Evolutionary conservation across 2,329 filamentous ascomycete genomes (phyloP), one percentile per base, ranked within the genome.

Genomic region (Cytospora schulzeri): DNA sequence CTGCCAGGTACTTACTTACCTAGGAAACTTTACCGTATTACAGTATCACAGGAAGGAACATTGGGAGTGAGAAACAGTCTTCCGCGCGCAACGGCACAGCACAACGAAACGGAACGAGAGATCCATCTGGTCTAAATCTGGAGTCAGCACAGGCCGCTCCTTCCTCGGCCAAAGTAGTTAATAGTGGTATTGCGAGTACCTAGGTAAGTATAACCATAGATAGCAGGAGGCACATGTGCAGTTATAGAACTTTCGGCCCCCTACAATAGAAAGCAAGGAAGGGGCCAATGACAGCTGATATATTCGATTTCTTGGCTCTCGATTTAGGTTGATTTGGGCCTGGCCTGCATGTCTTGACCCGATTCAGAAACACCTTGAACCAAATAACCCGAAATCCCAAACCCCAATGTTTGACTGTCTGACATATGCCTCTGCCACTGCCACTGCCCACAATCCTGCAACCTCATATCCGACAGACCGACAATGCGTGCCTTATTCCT

Each of bases 81-180:
- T n/a, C n/a, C n/a, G n/a, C n/a, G n/a, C n/a, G n/a, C n/a, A n/a
- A n/a, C 38, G 38, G 17, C 19, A 9, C 12, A 41, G 4, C 19
- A n/a, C 17, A 41, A 41, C 17, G 38, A 17, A 41, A 17, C n/a
- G 9, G 17, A 35, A 3, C 14, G 38, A 8, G 4, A 41, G 15
- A 41, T 5, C 38, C 17, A n/a, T 19, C 19, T 19, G 38, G 7
- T 61, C 59, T 61, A 48, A 54, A 45, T 55, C 51, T 31, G 14
- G 28, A 48, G 28, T 48, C 38, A 55, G 51, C 51, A 50, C 41
- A 26, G 59, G 59, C 59, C 51, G 59, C 38, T 55, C 51, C 59
- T 61, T 54, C 59, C 59, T 52, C 33, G 26, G 9, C 59, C 26
- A 55, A 54, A 24, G 19, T 15, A n/a, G 19, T 19, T 33, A 26